These are phyloP conservation scores for Glarea lozoyensis DNA, from an alignment of 495 filamentous ascomycete species.

Conservation along the genomic window DNA sequence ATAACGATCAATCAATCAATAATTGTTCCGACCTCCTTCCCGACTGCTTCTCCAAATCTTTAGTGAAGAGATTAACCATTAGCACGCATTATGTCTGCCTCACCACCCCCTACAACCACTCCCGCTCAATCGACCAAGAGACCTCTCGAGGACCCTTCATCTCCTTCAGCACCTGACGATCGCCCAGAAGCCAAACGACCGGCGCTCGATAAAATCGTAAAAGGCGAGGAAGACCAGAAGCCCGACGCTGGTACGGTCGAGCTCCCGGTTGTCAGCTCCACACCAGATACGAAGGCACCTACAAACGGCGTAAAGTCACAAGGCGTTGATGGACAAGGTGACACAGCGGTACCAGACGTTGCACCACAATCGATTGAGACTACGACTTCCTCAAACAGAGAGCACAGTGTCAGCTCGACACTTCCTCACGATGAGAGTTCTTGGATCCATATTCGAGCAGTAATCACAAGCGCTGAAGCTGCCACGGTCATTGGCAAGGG, in stretches of 20 bases:
- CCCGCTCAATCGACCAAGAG: conserved; percentile 64
- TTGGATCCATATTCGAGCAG: conserved; percentile 94
- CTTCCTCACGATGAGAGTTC: conserved; percentile 68
- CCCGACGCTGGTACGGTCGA: conserved; percentile 26
- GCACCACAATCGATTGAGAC: conserved; percentile 27
- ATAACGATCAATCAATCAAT: conserved; percentile 60
- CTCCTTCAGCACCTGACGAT: conserved; percentile 79
- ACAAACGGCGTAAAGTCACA: conserved; percentile 47
- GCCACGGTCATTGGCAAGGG: conserved; percentile 98
- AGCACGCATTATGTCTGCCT: conserved; percentile 43
- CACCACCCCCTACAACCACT: conserved; percentile 39
- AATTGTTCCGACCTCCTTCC: conserved; percentile 25
- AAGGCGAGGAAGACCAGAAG: conserved; percentile 35
- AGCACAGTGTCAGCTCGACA: conserved; percentile 25
- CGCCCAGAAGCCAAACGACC: conserved; percentile 96
- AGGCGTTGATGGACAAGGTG: conserved; percentile 48
- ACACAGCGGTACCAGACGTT: conserved; percentile 40
- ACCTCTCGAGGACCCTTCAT: conserved; percentile 92
- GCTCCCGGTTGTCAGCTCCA: conserved; percentile 26
- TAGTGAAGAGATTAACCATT: conserved; percentile 27
- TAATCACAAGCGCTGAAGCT: conserved; percentile 93
- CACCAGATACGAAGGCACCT: conserved; percentile 25
- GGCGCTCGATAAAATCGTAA: conserved; percentile 84
- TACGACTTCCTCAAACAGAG: conserved; percentile 7
- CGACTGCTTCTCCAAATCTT: conserved; percentile 24